Evolutionary conservation across 176 grass and related monocot species (phyloP).

Genomic region (Musa beccarii): DNA sequence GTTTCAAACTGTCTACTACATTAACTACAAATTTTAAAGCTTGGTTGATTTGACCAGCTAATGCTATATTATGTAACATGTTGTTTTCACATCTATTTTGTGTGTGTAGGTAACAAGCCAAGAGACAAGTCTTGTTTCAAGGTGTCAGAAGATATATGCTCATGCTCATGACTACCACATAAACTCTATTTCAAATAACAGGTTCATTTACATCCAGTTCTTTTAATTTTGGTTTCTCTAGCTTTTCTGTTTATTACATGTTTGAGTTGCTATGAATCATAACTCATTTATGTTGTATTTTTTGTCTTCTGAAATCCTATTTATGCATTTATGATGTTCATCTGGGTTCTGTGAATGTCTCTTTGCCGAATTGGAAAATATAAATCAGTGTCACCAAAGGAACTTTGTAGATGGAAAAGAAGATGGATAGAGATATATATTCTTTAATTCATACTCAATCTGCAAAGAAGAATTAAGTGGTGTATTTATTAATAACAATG

Average conservation of each 20-base stretch:
- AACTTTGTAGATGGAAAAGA: background rate
- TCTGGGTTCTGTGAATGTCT: background rate
- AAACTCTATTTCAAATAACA: slow-evolving; percentile 97
- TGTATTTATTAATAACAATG: background rate
- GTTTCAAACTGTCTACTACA: background rate
- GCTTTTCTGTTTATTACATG: no score
- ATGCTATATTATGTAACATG: slow-evolving; percentile 2
- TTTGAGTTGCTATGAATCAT: no score
- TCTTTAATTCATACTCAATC: no score
- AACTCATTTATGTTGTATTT: background rate
- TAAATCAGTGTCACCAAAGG: background rate
- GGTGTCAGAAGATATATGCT: slow-evolving; percentile 72
- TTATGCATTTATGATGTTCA: background rate
- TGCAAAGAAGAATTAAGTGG: background rate
- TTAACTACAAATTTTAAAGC: background rate
- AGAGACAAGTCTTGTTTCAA: slow-evolving; percentile 70
- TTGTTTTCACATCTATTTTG: slow-evolving; percentile 13
- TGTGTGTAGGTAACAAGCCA: slow-evolving; percentile 60
- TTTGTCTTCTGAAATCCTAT: background rate
- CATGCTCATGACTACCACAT: slow-evolving; percentile 99
- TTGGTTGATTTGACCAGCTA: background rate
- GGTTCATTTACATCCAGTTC: slow-evolving; percentile 29
- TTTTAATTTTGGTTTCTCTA: background rate
- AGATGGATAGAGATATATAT: background rate
- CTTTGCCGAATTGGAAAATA: background rate